These are phyloP conservation scores for Omphalotus guepiniiformis DNA, from an alignment of 768 basidiomycete species.

Conservation along the genomic window DNA sequence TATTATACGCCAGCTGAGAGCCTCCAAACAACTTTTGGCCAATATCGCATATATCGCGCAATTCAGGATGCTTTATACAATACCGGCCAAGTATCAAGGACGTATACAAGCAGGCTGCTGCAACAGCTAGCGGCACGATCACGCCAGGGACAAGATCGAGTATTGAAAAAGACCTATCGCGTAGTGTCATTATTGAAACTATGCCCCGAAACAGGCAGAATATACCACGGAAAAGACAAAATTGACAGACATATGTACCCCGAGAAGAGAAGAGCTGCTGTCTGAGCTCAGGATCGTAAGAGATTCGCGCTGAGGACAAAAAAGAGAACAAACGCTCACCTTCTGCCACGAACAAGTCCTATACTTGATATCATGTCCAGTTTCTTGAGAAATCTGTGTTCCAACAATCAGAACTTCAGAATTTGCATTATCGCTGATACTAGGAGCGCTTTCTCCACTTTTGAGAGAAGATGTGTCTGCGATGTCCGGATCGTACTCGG, in stretches of 20 bases:
- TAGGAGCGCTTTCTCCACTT: no score
- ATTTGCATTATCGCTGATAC: no score
- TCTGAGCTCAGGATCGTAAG: slow-evolving; percentile 19
- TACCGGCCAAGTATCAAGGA: slow-evolving; percentile 45
- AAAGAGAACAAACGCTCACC: slow-evolving; percentile 26
- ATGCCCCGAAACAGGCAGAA: neutral
- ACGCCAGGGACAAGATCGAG: slow-evolving; percentile 41
- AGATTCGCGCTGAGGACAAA: neutral
- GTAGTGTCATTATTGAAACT: neutral
- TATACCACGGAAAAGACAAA: slow-evolving; percentile 33
- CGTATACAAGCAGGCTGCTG: slow-evolving; percentile 38
- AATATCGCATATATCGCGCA: slow-evolving; percentile 49
- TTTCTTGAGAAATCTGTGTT: slow-evolving; percentile 22
- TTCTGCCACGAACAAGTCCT: slow-evolving; percentile 47
- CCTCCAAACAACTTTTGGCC: slow-evolving; percentile 43
- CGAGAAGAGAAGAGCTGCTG: slow-evolving; percentile 39
- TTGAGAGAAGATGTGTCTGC: no score
- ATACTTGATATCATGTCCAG: slow-evolving; percentile 30
- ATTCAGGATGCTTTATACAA: slow-evolving; percentile 44
- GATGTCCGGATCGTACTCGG: no score
- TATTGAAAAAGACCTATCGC: slow-evolving; percentile 37
- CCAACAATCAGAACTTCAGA: slow-evolving; percentile 13
- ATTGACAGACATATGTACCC: slow-evolving; percentile 44
- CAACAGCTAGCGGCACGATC: slow-evolving; percentile 36
- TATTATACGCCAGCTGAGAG: slow-evolving; percentile 43